phyloP scores from a whole-genome alignment of 345 rosid genomes.

The Stellera chamaejasme region DNA sequence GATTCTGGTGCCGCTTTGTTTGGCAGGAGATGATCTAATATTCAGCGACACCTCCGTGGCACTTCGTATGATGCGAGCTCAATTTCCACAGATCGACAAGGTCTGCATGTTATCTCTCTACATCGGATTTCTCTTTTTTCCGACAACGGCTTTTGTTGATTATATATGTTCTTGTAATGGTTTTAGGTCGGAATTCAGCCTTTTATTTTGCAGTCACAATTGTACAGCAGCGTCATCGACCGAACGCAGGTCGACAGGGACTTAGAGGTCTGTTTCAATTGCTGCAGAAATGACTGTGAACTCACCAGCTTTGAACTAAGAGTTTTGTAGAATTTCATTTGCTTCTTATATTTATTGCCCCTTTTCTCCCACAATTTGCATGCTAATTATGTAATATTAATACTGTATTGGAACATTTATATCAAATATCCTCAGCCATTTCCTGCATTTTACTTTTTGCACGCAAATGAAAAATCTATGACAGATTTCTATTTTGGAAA shows the following conservation, averaged over 20 bases:
- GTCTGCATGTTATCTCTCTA: slow-evolving; percentile 21
- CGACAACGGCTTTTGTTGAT: not conserved
- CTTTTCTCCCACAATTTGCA: too few species aligned
- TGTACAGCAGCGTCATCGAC: slow-evolving; percentile 75
- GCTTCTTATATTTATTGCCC: too few species aligned
- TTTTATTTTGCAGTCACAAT: slow-evolving; percentile 73
- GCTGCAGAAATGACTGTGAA: not conserved
- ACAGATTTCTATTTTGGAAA: too few species aligned
- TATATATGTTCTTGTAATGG: not conserved
- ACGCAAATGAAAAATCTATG: too few species aligned
- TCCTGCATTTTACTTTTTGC: too few species aligned
- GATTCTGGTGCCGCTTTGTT: not conserved
- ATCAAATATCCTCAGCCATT: too few species aligned
- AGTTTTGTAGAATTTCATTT: too few species aligned
- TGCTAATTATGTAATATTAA: too few species aligned
- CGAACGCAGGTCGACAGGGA: slow-evolving; percentile 89
- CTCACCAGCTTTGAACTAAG: too few species aligned
- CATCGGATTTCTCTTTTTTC: not conserved
- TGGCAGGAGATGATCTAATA: slow-evolving; percentile 60
- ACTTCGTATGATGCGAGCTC: slow-evolving; percentile 86
- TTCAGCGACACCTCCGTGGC: slow-evolving; percentile 82
- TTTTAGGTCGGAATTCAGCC: slow-evolving; percentile 63
- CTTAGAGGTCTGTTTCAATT: slow-evolving; percentile 46
- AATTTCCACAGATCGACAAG: slow-evolving; percentile 77
- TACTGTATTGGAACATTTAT: too few species aligned